Percentiles rank a stretch among this genome's conserved stretches.
These are phyloP conservation scores for Calonectria honghensis DNA, from an alignment of 2,329 filamentous ascomycete genomes.

Conservation along the genomic window DNA sequence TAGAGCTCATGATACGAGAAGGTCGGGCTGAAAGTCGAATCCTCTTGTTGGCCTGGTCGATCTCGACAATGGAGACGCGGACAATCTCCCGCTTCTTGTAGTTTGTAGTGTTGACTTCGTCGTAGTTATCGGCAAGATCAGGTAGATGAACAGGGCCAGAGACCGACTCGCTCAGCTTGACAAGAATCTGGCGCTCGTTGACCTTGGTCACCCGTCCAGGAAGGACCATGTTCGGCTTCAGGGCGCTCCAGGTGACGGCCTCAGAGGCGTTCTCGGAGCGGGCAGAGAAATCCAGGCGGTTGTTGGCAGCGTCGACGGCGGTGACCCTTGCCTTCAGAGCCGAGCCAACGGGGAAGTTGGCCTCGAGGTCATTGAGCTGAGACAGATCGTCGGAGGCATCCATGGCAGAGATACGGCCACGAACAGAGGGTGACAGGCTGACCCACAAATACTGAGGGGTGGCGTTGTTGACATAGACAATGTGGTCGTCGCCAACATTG, in stretches of 20 bases:
- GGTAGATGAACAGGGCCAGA: constrained; percentile 88
- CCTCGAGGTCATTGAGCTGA: constrained; percentile 82
- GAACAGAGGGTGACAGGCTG: constrained; percentile 90
- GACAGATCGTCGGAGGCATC: constrained; percentile 93
- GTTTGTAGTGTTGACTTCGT: constrained; percentile 83
- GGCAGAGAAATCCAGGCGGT: constrained; percentile 89
- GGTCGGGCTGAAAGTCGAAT: constrained; percentile 88
- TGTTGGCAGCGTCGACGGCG: constrained; percentile 81
- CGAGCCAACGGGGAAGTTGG: constrained; percentile 92
- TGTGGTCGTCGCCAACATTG: constrained; percentile 80
- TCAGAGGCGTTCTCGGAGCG: constrained; percentile 71
- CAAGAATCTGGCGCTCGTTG: constrained; percentile 87
- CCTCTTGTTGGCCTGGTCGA: constrained; percentile 90
- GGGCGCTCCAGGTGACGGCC: constrained; percentile 79
- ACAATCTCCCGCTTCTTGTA: constrained; percentile 91
- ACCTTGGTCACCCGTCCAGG: constrained; percentile 90
- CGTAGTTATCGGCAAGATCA: constrained; percentile 91
- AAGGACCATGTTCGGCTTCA: constrained; percentile 87
- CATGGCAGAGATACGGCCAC: constrained; percentile 87
- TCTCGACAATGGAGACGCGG: constrained; percentile 87
- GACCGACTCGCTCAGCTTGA: constrained; percentile 88
- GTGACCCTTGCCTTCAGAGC: constrained; percentile 88
- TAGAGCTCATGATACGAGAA: constrained; percentile 92
- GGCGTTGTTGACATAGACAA: constrained; percentile 95
- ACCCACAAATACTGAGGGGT: constrained; percentile 89